Conservation (phyloP, 2,329 filamentous ascomycete species). For the Pseudogymnoascus sp. region DNA sequence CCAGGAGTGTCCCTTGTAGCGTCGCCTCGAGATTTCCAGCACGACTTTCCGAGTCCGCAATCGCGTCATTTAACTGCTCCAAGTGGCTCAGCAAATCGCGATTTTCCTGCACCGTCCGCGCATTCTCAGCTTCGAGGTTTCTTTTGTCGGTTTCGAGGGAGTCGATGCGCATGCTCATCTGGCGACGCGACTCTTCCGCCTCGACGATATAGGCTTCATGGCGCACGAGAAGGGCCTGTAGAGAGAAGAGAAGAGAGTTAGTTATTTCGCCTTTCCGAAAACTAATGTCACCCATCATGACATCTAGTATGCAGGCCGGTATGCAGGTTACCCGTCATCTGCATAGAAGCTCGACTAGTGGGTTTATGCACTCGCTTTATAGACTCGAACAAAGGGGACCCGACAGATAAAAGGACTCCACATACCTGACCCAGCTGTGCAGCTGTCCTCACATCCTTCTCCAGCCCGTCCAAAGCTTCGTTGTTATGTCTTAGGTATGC, state of each 20-base stretch:
- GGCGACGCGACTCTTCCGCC: conserved; percentile 74
- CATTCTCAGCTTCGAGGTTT: conserved; percentile 69
- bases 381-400: background rate
- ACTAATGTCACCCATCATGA: background rate
- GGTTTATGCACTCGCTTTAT: conserved; percentile 4
- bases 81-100: conserved; percentile 72
- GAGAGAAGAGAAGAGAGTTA: conserved; percentile 58
- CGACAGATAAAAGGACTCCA: conserved; percentile 23
- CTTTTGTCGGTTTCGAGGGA: conserved; percentile 67
- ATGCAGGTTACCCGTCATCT: conserved; percentile 4
- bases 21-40: conserved; percentile 70
- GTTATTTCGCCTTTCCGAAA: conserved; percentile 17
- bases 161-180: conserved; percentile 66
- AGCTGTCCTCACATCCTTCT: conserved; percentile 80
- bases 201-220: conserved; percentile 94
- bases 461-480: conserved; percentile 68
- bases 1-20: conserved; percentile 68
- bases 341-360: background rate
- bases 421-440: conserved; percentile 88
- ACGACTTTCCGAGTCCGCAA: conserved; percentile 71
- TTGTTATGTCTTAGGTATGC: conserved; percentile 75
- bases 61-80: conserved; percentile 72
- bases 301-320: background rate
- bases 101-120: conserved; percentile 75
- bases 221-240: conserved; percentile 81